Evolutionary conservation across 768 basidiomycete species (phyloP), one percentile per base, ranked within the genome.

Genomic region (Thelephora ganbajun): DNA sequence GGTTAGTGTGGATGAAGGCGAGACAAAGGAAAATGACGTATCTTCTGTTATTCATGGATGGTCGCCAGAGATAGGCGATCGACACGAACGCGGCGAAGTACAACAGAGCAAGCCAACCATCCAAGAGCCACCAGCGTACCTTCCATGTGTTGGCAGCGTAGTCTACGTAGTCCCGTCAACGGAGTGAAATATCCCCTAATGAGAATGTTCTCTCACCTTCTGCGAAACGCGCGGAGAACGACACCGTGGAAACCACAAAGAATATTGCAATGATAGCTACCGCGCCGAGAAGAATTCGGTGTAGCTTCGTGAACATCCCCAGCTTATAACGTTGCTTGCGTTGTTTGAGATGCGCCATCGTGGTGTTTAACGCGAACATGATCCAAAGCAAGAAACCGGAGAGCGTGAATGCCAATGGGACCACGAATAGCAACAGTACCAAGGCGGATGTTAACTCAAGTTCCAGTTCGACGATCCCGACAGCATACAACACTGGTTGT

Each of bases 321-420:
- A 88, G 66, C 58, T 91, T 92, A 67, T 83, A 87, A 47, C 74
- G 76, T 61, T 92, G 89, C 59, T 94, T 93, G 46, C 92, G 78
- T 11, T 80, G 74, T 22, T 76, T 76, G 16, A 99, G 77, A 61
- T 97, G 88, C 4, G 73, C 65, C 60, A 96, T 93, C 0, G 96
- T 99, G 11, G 82, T 81, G 57, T 90, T 92, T 44, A 96, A 68
- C 11, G 86, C 77, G 61, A 92, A 83, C 67, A 94, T 77, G 45
- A 94, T 97, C 94, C 94, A 98, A 53, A 94, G 72, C 20, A 99
- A 73, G 71, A 97, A 99, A 1, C 83, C 82, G 49, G 91, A 94
- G n/a, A 99, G 71, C 1, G 91, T 92, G 65, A 98, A 84, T 1
- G 94, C 88, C 44, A 99, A 71, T 5, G 96, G 96, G 50, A 97